phyloP scores from a whole-genome alignment of 352 stramenopile genomes.

The Globisporangium solare region DNA sequence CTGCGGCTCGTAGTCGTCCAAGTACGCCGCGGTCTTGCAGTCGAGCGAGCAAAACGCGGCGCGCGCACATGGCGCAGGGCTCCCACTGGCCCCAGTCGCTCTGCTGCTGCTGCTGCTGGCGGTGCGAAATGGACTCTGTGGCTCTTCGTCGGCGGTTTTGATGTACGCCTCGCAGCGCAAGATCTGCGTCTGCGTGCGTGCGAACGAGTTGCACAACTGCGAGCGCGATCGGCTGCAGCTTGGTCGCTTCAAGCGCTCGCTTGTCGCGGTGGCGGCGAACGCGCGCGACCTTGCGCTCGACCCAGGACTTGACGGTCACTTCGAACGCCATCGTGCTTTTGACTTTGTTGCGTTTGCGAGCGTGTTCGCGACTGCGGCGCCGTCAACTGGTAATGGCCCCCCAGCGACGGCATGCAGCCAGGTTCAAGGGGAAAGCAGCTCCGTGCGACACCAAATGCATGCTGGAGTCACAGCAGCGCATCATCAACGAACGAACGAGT shows the following conservation, averaged over 20 bases:
- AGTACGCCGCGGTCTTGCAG: slow-evolving; percentile 37
- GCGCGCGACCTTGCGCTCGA: slow-evolving; percentile 1
- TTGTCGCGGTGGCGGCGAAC: neutral
- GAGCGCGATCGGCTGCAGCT: slow-evolving; percentile 31
- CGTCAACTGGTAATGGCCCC: too few relatives aligned
- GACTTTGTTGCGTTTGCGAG: neutral
- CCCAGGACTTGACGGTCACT: slow-evolving; percentile 2
- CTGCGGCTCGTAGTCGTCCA: slow-evolving; percentile 10
- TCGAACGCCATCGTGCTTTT: neutral
- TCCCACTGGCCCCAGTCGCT: slow-evolving; percentile 22
- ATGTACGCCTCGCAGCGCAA: too few relatives aligned
- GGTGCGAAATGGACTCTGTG: too few relatives aligned
- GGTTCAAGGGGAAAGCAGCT: too few relatives aligned
- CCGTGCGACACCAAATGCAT: too few relatives aligned
- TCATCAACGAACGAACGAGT: too few relatives aligned
- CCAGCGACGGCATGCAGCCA: too few relatives aligned
- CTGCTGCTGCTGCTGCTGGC: too few relatives aligned
- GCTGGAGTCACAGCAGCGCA: too few relatives aligned
- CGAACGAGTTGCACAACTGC: slow-evolving; percentile 31
- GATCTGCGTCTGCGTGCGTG: slow-evolving; percentile 16
- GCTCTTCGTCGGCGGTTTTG: slow-evolving; percentile 7
- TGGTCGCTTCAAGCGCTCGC: slow-evolving; percentile 18
- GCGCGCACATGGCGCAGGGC: slow-evolving; percentile 31
- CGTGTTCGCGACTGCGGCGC: too few relatives aligned
- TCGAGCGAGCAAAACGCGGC: slow-evolving; percentile 38